Base-by-base conservation (phyloP, 345 rosid species). In the Eucalyptus leucophloia region DNA sequence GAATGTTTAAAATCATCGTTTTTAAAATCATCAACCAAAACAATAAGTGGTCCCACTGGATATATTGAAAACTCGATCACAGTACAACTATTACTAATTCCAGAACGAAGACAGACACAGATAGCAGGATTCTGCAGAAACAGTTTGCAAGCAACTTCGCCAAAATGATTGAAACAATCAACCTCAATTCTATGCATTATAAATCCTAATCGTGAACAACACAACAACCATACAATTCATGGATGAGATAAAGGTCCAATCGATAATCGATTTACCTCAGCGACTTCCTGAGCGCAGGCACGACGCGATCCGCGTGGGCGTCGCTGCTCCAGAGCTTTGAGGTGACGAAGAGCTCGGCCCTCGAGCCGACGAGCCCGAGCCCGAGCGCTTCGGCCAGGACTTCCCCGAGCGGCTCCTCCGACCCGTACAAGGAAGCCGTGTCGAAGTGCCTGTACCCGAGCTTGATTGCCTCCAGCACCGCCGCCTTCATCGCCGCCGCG, bases 311-410 rank as follows among this genome's bases (percentile, higher is more conserved):
- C 0, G 67, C 89, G 72, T 95, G 96, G 87, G 95, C 96, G 88
- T 95, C 94, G 44, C 92, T 87, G 91, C 94, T 92, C 95, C 95
- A 93, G 7, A 95, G 93, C 94, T 95, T 95, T 49, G 96, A 91
- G 65, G 94, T 94, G 90, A 95, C 90, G 88, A 95, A 95, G 56
- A 95, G 93, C 49, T 95, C 96, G 9, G 93, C 95, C 69, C 96
- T 72, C 26, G 93, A 92, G 49, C 90, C 77, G 86, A 95, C 90
- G 7, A 95, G 17, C 49, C 93, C 93, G 26, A 87, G 92, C 87
- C 91, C 58, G 12, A 94, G 58, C 2, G 96, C 95, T 87, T 95
- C 94, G 6, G 89, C 87, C 45, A 91, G 89, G 69, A 94, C 95
- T 90, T 92, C 91, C 24, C 95, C 94, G 14, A 94, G 90, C 4